Base-by-base conservation (phyloP, 176 grass and related monocot species). In the maize (Zea mays) region DNA sequence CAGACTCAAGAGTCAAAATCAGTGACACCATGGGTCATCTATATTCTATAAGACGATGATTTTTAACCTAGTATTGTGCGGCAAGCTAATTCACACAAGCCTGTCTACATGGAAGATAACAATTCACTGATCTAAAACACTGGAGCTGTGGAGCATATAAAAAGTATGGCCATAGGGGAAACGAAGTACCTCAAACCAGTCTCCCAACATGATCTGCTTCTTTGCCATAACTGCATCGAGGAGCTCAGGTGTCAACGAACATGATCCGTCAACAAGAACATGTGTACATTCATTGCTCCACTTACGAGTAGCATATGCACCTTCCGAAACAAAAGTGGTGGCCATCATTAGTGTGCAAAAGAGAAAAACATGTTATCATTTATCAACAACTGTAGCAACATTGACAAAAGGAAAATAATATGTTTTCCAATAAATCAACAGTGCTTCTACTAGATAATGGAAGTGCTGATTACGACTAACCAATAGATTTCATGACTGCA, bases 221-320 rank as follows among this genome's bases (percentile, higher is more conserved):
- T 86, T 97, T 69, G 82, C 59, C 56, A 92, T 60, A 58, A 97
- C 66, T 71, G 95, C 95, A 86, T 94, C 85, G 2, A 97, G 80
- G 71, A 97, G 89, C 63, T 97, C 89, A 45, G 79, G 62, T 45
- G 91, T 88, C 62, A 98, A 41, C 27, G 82, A 16, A 82, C 87
- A 98, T 76, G 85, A 90, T 68, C 90, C 87, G 63, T 94, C 87
- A 84, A 86, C 89, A 86, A 94, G 82, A 75, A 88, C 89, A 90
- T 98, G 89, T 5, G 91, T 92, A 36, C 95, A 98, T 13, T 92
- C 83, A 77, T 91, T 69, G 69, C 74, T 82, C 95, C 91, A 98
- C 79, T 88, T 98, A 64, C 87, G 85, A 37, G 87, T 92, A 77
- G 74, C 60, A 75, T 74, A 88, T 83, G 82, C 91, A 78, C 95